Percentiles rank a stretch among this genome's conserved stretches.
phyloP scores from a whole-genome alignment of 805 yeast genomes.

The Sugiyamaella boreocaroliniensis region DNA sequence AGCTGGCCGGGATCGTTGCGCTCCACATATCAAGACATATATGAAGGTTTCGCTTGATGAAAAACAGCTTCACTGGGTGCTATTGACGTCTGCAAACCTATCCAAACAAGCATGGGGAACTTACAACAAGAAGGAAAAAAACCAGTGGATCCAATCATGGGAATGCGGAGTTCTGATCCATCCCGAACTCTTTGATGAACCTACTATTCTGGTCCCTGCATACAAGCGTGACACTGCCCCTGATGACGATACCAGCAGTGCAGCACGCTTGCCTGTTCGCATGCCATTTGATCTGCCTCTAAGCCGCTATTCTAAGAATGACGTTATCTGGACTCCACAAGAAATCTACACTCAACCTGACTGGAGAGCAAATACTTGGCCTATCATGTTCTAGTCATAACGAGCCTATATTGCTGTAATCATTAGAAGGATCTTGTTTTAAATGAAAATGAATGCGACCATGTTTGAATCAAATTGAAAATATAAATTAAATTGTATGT shows the following conservation, averaged over 20 bases:
- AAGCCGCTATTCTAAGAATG: conserved; percentile 7
- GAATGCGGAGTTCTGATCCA: conserved; percentile 51
- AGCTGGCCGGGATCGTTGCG: conserved; percentile 32
- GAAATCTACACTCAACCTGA: conserved; percentile 14
- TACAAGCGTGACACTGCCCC: conserved; percentile 34
- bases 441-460: no score
- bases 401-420: no score
- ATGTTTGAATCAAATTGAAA: no score
- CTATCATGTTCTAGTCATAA: not conserved
- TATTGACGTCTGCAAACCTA: conserved; percentile 68
- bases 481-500: no score
- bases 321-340: conserved; percentile 16
- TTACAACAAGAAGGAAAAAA: conserved; percentile 22
- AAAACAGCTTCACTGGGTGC: conserved; percentile 52
- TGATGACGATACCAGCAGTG: not conserved
- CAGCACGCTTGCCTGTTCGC: conserved; percentile 2
- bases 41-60: conserved; percentile 21
- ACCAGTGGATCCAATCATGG: conserved; percentile 36
- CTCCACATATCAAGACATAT: conserved; percentile 68
- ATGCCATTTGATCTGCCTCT: conserved; percentile 20
- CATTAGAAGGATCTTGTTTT: no score
- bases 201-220: conserved; percentile 36
- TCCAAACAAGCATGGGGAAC: conserved; percentile 81
- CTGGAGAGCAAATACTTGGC: conserved; percentile 18
- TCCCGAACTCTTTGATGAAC: conserved; percentile 25